Conservation (phyloP, 1,284 basidiomycete species). For the Trametes versicolor region DNA sequence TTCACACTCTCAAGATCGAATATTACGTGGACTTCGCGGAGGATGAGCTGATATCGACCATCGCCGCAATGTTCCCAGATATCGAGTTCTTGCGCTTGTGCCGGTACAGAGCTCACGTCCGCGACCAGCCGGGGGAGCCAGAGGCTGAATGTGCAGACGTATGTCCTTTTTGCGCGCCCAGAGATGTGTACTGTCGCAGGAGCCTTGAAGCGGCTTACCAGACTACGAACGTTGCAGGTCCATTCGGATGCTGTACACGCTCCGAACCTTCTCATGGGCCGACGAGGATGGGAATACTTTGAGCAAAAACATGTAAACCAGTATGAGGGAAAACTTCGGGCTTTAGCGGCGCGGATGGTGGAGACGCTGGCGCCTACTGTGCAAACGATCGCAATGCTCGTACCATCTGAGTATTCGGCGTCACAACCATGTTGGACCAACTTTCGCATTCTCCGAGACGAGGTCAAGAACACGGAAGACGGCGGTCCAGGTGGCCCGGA, state of each 20-base stretch:
- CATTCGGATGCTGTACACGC: neutral
- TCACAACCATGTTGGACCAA: neutral
- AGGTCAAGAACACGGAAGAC: neutral
- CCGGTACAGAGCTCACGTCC: neutral
- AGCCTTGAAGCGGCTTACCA: neutral
- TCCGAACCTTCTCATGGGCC: neutral
- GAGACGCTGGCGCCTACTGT: neutral
- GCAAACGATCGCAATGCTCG: neutral
- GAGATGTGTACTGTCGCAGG: neutral
- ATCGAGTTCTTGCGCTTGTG: neutral
- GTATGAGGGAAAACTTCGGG: neutral
- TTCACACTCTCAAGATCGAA: neutral
- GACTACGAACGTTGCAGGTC: neutral
- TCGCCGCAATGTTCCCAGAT: neutral
- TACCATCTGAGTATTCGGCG: neutral
- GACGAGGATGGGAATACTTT: neutral
- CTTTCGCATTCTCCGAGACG: neutral
- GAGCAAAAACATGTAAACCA: neutral
- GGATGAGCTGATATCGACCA: neutral
- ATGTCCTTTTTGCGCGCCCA: neutral
- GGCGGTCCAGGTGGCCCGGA: no score
- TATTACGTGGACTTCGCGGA: neutral
- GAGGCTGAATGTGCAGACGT: no score
- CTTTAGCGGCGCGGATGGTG: neutral
- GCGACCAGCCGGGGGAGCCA: neutral